phyloP scores from a whole-genome alignment of 139 green algal species.

The Marvania coccoides region DNA sequence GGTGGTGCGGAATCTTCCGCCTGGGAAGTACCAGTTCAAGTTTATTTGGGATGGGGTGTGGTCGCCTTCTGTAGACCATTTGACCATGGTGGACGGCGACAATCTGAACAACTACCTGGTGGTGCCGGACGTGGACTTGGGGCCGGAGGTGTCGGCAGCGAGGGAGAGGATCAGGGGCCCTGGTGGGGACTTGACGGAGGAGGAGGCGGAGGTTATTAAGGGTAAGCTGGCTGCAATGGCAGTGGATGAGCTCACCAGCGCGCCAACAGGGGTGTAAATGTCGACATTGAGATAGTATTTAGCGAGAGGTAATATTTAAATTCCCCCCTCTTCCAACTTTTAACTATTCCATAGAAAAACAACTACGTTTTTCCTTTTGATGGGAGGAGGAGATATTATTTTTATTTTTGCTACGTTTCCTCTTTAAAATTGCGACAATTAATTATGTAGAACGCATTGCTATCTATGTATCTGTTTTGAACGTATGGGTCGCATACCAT shows the following conservation, averaged over 20 bases:
- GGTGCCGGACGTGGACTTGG: conserved; percentile 9
- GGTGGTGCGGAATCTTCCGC: conserved; percentile 31
- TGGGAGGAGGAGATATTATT: no score
- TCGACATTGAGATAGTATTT: no score
- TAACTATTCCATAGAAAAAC: no score
- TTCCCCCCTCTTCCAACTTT: no score
- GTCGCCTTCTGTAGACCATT: conserved; percentile 67
- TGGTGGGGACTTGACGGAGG: not conserved
- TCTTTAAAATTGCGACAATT: no score
- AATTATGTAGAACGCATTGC: no score
- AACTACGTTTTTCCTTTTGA: no score
- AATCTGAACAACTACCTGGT: conserved; percentile 74
- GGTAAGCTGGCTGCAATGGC: not conserved
- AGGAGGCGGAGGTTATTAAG: not conserved
- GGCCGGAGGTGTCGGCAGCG: not conserved
- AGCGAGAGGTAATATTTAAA: no score
- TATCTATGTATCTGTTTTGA: no score
- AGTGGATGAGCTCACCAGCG: not conserved
- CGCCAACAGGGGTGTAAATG: no score
- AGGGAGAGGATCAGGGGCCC: not conserved
- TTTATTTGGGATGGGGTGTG: conserved; percentile 80
- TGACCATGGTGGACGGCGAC: conserved; percentile 56
- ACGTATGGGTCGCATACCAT: no score
- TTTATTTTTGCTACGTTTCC: no score
- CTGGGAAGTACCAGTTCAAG: conserved; percentile 81